These are phyloP conservation scores for Stereocaulon alpinum DNA, from an alignment of 495 filamentous ascomycete genomes.

Conservation along the genomic window DNA sequence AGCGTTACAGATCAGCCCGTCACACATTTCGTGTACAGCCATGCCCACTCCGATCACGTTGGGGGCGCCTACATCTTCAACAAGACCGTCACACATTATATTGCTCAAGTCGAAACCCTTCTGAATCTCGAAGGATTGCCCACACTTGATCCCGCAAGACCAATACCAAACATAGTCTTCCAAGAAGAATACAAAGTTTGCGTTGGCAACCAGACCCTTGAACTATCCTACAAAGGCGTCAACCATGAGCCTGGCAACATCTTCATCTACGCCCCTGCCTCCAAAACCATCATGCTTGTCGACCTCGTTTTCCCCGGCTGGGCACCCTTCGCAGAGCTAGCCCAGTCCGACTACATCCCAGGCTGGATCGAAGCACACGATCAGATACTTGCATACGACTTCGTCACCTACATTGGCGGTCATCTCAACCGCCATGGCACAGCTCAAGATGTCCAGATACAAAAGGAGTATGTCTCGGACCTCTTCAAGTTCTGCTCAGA, in stretches of 20 bases:
- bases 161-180: conserved; percentile 29
- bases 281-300: conserved; percentile 33
- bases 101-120: conserved; percentile 28
- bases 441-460: conserved; percentile 27
- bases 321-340: conserved; percentile 31
- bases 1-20: conserved; percentile 28
- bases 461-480: conserved; percentile 31
- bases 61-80: conserved; percentile 27
- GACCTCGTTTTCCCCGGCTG: conserved; percentile 34
- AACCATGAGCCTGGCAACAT: conserved; percentile 34
- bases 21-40: conserved; percentile 32
- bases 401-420: conserved; percentile 32
- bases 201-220: conserved; percentile 32
- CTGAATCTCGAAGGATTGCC: conserved; percentile 16
- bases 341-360: conserved; percentile 27
- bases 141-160: conserved; percentile 22
- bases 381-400: conserved; percentile 33
- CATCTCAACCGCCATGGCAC: conserved; percentile 28
- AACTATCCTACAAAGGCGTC: conserved; percentile 30
- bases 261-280: conserved; percentile 31
- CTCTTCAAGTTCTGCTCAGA: no score
- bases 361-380: conserved; percentile 33
- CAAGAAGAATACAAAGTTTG: conserved; percentile 19
- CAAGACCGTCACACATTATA: conserved; percentile 20
- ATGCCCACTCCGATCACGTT: conserved; percentile 33